phyloP scores from a whole-genome alignment of 805 yeast genomes.

The Saturnispora quitensis region DNA sequence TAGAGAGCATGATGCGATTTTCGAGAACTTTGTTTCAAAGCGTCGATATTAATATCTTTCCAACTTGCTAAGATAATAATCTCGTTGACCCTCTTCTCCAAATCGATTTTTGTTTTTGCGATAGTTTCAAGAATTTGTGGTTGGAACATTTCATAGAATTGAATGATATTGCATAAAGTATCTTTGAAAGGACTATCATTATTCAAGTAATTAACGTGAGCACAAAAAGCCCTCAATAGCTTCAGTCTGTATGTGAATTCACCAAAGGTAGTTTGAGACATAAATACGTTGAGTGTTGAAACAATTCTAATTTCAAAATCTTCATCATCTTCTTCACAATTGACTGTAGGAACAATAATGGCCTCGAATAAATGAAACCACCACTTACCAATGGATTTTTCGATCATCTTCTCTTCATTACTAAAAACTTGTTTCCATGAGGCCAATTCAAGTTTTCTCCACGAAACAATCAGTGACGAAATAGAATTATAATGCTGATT shows the following conservation, averaged over 20 bases:
- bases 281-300: constrained; percentile 60
- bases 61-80: constrained; percentile 87
- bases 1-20: constrained; percentile 77
- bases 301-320: constrained; percentile 31
- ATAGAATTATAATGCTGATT: constrained; percentile 44
- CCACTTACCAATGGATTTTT: constrained; percentile 61
- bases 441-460: constrained; percentile 83
- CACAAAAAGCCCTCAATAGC: constrained; percentile 54
- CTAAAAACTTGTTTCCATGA: constrained; percentile 76
- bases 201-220: constrained; percentile 36
- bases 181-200: constrained; percentile 22
- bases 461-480: constrained; percentile 65
- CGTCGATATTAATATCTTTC: constrained; percentile 93
- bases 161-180: constrained; percentile 48
- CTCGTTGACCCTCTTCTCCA: constrained; percentile 77
- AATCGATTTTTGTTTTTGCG: constrained; percentile 35
- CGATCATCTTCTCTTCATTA: constrained; percentile 46
- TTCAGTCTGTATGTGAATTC: constrained; percentile 54
- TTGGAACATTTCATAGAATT: constrained; percentile 60
- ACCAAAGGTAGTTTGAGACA: constrained; percentile 71
- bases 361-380: constrained; percentile 88
- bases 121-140: constrained; percentile 40
- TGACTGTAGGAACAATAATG: constrained; percentile 45
- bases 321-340: constrained; percentile 30
- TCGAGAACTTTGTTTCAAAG: constrained; percentile 88